A percentile compares a stretch with the other conserved stretches of the same genome.
Evolutionary conservation across 1,139 yeast genomes (phyloP).

Genomic region (Pichia kudriavzevii): DNA sequence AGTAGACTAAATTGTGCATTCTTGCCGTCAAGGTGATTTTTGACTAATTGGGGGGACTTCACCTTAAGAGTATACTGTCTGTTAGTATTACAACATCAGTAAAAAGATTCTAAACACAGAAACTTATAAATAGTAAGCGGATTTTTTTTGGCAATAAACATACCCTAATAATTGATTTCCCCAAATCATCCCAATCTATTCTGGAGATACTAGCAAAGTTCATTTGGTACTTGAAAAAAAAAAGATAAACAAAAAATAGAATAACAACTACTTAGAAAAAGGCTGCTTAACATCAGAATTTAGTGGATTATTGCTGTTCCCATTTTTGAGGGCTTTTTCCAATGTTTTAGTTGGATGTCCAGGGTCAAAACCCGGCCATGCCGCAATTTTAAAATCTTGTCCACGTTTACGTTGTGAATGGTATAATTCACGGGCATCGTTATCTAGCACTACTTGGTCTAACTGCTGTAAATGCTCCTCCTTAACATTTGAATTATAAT

Average conservation of each 20-base stretch:
- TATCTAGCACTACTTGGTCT: slow-evolving; percentile 5
- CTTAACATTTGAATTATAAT: slow-evolving; percentile 5
- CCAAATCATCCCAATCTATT: slow-evolving; percentile 25
- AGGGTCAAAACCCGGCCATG: slow-evolving; percentile 66
- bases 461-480: not conserved
- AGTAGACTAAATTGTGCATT: too few relatives aligned
- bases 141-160: slow-evolving; percentile 1
- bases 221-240: not conserved
- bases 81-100: not conserved
- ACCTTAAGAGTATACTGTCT: not conserved
- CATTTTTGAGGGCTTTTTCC: slow-evolving; percentile 5
- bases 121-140: not conserved
- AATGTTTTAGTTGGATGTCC: slow-evolving; percentile 43
- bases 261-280: too few relatives aligned
- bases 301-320: not conserved
- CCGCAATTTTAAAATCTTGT: slow-evolving; percentile 32
- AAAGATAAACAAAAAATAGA: too few relatives aligned
- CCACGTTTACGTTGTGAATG: slow-evolving; percentile 9
- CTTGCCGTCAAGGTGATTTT: slow-evolving; percentile 10
- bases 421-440: slow-evolving; percentile 5
- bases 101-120: not conserved
- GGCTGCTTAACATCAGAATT: too few relatives aligned
- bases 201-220: slow-evolving; percentile 19
- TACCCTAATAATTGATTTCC: slow-evolving; percentile 21
- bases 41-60: slow-evolving; percentile 17